Evolutionary conservation across 345 rosid genomes (phyloP).

Genomic region (Physaria fendleri): DNA sequence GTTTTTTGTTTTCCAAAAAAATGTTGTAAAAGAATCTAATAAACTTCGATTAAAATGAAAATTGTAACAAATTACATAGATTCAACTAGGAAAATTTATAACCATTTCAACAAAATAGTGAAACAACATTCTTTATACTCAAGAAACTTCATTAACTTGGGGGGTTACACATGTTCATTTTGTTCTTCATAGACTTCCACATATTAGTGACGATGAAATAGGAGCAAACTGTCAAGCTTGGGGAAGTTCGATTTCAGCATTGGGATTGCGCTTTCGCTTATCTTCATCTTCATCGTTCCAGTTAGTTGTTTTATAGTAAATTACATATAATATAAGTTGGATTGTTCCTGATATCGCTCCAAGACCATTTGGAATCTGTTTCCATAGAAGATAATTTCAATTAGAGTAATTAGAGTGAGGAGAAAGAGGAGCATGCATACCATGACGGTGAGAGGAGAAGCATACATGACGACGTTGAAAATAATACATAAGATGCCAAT

Average conservation of each 20-base stretch:
- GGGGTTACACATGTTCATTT: neutral
- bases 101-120: neutral
- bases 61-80: conserved; percentile 10
- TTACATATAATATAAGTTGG: conserved; percentile 41
- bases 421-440: conserved; percentile 30
- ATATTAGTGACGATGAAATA: neutral
- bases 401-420: neutral
- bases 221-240: conserved; percentile 10
- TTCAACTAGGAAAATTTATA: neutral
- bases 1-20: neutral
- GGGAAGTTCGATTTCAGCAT: conserved; percentile 31
- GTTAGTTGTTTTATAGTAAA: conserved; percentile 39
- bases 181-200: neutral
- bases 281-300: conserved; percentile 38
- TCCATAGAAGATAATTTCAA: neutral
- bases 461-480: conserved; percentile 49
- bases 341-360: conserved; percentile 47
- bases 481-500: conserved; percentile 39
- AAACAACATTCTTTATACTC: conserved; percentile 1
- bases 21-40: neutral
- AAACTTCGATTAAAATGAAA: neutral
- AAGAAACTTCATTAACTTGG: neutral
- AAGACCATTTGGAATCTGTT: conserved; percentile 44
- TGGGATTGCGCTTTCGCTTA: neutral
- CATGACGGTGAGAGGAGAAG: conserved; percentile 69